Evolutionary conservation across 106 monocot species (phyloP).

Genomic region (Gastrodia elata): DNA sequence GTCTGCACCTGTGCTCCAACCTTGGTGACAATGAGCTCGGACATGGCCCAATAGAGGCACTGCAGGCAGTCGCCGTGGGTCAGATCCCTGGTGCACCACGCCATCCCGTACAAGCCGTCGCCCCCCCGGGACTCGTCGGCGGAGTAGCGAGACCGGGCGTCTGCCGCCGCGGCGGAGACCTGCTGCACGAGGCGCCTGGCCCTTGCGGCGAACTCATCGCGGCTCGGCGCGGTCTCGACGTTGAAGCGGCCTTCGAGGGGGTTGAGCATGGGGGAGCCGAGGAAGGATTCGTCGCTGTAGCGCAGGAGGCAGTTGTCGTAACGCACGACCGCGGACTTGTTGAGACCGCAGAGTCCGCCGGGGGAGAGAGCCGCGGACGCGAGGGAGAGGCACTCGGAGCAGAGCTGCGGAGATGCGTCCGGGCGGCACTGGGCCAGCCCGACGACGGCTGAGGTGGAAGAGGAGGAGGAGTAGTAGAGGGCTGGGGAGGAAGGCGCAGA

Average conservation of each 20-base stretch:
- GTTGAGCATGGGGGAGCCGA: background rate
- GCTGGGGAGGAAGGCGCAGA: background rate
- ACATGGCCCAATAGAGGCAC: background rate
- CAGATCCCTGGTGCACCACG: constrained; percentile 7
- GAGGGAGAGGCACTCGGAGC: background rate
- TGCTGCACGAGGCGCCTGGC: background rate
- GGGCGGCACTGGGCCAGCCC: constrained; percentile 7
- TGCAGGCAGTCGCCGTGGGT: background rate
- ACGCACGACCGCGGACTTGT: background rate
- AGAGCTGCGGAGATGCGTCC: background rate
- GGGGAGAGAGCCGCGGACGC: background rate
- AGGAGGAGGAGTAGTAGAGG: background rate
- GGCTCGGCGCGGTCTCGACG: background rate
- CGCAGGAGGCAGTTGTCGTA: constrained; percentile 7
- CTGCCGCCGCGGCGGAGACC: background rate
- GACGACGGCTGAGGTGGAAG: background rate
- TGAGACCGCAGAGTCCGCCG: constrained; percentile 1
- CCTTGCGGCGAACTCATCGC: background rate
- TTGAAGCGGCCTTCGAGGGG: background rate
- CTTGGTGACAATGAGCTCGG: background rate
- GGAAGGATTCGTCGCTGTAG: background rate
- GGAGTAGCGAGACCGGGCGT: background rate
- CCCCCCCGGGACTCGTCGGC: no score
- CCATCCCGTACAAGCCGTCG: constrained; percentile 5
- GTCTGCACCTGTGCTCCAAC: background rate